These are phyloP conservation scores for Triticum turgidum DNA, from an alignment of 176 grass and related monocot species.

Conservation along the genomic window DNA sequence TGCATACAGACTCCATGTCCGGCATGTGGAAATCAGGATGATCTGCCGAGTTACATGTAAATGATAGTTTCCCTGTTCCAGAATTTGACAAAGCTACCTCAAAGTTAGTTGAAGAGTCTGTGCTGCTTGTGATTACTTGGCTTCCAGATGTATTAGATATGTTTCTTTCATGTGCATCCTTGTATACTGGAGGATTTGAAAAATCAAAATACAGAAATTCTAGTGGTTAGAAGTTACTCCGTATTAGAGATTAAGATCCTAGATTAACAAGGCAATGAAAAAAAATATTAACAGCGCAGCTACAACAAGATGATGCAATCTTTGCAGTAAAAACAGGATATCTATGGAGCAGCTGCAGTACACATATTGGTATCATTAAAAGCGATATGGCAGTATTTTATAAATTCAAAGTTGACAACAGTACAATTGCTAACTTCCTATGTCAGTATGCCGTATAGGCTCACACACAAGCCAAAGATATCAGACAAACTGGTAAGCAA, in stretches of 20 bases:
- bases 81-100: slow-evolving; percentile 54
- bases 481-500: background rate
- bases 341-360: background rate
- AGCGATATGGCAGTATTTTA: background rate
- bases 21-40: slow-evolving; percentile 55
- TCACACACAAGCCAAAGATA: background rate
- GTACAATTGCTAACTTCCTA: background rate
- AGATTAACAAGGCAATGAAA: background rate
- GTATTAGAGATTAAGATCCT: slow-evolving; percentile 7
- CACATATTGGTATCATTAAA: slow-evolving; percentile 3
- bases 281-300: background rate
- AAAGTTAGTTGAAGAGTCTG: slow-evolving; percentile 33
- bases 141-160: slow-evolving; percentile 13
- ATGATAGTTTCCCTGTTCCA: slow-evolving; percentile 61
- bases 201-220: background rate
- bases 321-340: slow-evolving; percentile 5
- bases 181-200: background rate
- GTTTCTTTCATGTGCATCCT: background rate
- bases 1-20: slow-evolving; percentile 54
- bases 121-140: slow-evolving; percentile 14
- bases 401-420: slow-evolving; percentile 4
- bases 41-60: slow-evolving; percentile 44
- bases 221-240: background rate
- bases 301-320: slow-evolving; percentile 16
- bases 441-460: background rate